Evolutionary conservation across 495 filamentous ascomycete species (phyloP), one percentile per base, ranked within the genome.

Genomic region (Darksidea phi): DNA sequence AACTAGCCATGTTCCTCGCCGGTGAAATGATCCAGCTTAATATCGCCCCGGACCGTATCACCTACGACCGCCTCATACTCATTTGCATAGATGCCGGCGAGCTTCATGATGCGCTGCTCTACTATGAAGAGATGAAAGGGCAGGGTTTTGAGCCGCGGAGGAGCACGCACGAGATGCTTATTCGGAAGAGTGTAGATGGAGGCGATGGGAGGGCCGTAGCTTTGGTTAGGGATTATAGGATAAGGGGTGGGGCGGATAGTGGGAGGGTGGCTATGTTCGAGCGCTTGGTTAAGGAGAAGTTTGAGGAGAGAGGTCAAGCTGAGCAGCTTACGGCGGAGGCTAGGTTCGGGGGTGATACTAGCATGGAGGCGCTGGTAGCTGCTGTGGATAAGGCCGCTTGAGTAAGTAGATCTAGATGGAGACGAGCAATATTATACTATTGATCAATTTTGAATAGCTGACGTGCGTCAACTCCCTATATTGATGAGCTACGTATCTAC

Each of bases 21-120:
- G 77, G 80, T 15, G 92, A 96, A 70, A 92, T 95, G 86, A 73
- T 82, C 0, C 79, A 81, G 20, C 76, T 87, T 38, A 75, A 77
- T 8, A 72, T 93, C 26, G 64, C 76, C 18, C 85, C 89, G 0
- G 77, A 87, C 52, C 65, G 69, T 17, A 63, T 76, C 41, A 89
- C 87, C 1, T 89, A 89, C 66, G 86, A 93, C 63, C 74, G 80
- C 25, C 69, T 95, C 17, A 82, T 93, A 38, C 72, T 87, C 18
- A 80, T 87, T 58, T 89, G 86, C 66, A 63, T 86, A 15, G 68
- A 75, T 15, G 75, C 78, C 23, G 72, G 79, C 2, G 71, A 77
- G 24, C 78, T 84, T 50, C 79, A 85, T 54, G 78, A 78, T 41
- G 85, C 85, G 1, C 81, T 88, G 64, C 62, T 66, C 12, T 85